A percentile compares a stretch with the other conserved stretches of the same genome.
These are phyloP conservation scores for Punica granatum DNA, from an alignment of 345 rosid genomes.

Conservation along the genomic window DNA sequence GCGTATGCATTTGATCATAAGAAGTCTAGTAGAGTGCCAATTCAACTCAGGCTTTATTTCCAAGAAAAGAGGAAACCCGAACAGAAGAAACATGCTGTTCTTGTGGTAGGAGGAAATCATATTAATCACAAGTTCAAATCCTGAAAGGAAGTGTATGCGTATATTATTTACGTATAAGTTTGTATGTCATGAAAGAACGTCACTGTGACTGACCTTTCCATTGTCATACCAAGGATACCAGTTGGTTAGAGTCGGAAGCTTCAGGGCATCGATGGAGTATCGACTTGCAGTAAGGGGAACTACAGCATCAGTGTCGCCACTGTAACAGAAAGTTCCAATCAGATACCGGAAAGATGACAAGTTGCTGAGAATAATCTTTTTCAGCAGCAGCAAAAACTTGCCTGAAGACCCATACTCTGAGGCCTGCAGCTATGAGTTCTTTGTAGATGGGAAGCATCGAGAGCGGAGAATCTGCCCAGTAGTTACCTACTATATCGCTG, in stretches of 20 bases:
- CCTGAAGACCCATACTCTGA: conserved; percentile 91
- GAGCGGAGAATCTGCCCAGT: conserved; percentile 84
- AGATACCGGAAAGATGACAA: neutral
- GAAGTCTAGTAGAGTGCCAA: no score
- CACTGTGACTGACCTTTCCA: conserved; percentile 32
- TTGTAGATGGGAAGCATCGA: conserved; percentile 93
- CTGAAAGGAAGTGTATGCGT: no score
- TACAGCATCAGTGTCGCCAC: conserved; percentile 90
- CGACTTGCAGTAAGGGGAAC: conserved; percentile 90
- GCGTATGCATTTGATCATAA: no score
- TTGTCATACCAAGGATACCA: conserved; percentile 87
- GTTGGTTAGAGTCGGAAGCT: conserved; percentile 52
- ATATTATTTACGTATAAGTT: no score
- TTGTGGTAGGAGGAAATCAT: no score
- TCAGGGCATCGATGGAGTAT: conserved; percentile 74
- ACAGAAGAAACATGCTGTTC: no score
- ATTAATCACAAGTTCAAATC: no score
- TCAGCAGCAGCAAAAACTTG: conserved; percentile 12
- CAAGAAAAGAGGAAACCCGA: no score
- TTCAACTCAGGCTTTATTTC: no score
- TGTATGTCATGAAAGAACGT: neutral
- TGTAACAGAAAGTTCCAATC: conserved; percentile 17
- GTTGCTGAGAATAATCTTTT: neutral
- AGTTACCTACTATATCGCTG: conserved; percentile 58
- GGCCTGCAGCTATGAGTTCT: conserved; percentile 74